Percentiles rank a stretch among this genome's conserved stretches.
Evolutionary conservation across 495 filamentous ascomycete species (phyloP).

Genomic region (Penicillium ochrochloron): DNA sequence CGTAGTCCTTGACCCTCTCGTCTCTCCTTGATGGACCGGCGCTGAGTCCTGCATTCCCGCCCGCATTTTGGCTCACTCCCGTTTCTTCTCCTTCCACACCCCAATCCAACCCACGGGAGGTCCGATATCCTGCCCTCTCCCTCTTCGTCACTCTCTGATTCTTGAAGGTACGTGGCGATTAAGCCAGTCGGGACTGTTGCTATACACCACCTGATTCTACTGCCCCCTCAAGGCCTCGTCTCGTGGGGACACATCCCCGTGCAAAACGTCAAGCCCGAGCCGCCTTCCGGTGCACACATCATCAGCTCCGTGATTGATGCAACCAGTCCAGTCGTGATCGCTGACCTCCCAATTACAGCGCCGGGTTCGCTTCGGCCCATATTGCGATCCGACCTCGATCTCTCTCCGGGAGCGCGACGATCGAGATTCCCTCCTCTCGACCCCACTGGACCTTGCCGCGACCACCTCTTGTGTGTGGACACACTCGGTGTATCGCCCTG

Average conservation of each 20-base stretch:
- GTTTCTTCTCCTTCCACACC: conserved; percentile 17
- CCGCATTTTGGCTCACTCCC: conserved; percentile 15
- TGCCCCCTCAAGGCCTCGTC: not conserved
- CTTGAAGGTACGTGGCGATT: conserved; percentile 32
- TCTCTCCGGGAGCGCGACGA: conserved; percentile 7
- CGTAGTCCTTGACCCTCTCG: conserved; percentile 2
- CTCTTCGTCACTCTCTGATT: conserved; percentile 40
- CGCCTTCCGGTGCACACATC: conserved; percentile 26
- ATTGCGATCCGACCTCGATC: conserved; percentile 16
- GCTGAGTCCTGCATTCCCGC: conserved; percentile 24
- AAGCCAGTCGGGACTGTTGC: not conserved
- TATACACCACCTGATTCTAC: not conserved
- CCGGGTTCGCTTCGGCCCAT: conserved; percentile 38
- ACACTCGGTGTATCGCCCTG: conserved; percentile 26
- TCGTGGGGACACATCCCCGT: conserved; percentile 16
- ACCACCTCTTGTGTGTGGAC: conserved; percentile 30
- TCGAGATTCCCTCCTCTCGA: conserved; percentile 2
- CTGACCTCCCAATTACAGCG: conserved; percentile 40
- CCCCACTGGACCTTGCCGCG: conserved; percentile 10
- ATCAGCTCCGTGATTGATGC: conserved; percentile 32
- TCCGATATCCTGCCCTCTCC: conserved; percentile 17
- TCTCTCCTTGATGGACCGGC: conserved; percentile 27
- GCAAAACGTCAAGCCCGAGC: conserved; percentile 17
- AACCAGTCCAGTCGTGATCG: conserved; percentile 26
- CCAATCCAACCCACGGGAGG: conserved; percentile 28